Evolutionary conservation across 176 grass and related monocot species (phyloP).

Genomic region (Aegilops umbellulata): DNA sequence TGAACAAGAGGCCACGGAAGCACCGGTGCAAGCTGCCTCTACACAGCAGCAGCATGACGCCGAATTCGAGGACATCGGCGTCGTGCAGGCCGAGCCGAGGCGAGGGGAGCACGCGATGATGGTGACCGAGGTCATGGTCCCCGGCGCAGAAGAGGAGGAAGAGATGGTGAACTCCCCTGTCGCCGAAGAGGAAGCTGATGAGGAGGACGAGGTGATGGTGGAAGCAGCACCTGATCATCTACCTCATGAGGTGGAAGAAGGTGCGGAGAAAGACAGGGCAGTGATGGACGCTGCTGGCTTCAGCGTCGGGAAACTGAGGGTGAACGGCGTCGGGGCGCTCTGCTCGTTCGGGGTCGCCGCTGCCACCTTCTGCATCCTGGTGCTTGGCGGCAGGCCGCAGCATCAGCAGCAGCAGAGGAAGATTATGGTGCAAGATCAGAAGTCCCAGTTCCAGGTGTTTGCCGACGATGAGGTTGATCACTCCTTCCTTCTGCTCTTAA

Average conservation of each 20-base stretch:
- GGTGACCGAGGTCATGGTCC: neutral
- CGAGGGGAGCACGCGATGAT: neutral
- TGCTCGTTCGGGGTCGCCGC: constrained; percentile 83
- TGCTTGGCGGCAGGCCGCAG: constrained; percentile 46
- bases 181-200: neutral
- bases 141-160: constrained; percentile 33
- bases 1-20: neutral
- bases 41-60: neutral
- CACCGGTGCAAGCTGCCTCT: neutral
- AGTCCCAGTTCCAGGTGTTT: constrained; percentile 62
- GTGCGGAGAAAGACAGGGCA: neutral
- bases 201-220: constrained; percentile 18
- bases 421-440: constrained; percentile 32
- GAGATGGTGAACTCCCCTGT: neutral
- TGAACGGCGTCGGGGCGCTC: constrained; percentile 63
- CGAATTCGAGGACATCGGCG: constrained; percentile 51
- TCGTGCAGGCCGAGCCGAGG: neutral
- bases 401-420: constrained; percentile 19
- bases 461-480: constrained; percentile 54
- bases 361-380: constrained; percentile 67
- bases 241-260: neutral
- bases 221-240: constrained; percentile 22
- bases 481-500: neutral
- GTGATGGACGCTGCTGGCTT: constrained; percentile 30
- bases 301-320: constrained; percentile 38